A percentile compares a stretch with the other conserved stretches of the same genome.
Conservation (phyloP, 495 filamentous ascomycete species). For the Trichoderma parareesei region DNA sequence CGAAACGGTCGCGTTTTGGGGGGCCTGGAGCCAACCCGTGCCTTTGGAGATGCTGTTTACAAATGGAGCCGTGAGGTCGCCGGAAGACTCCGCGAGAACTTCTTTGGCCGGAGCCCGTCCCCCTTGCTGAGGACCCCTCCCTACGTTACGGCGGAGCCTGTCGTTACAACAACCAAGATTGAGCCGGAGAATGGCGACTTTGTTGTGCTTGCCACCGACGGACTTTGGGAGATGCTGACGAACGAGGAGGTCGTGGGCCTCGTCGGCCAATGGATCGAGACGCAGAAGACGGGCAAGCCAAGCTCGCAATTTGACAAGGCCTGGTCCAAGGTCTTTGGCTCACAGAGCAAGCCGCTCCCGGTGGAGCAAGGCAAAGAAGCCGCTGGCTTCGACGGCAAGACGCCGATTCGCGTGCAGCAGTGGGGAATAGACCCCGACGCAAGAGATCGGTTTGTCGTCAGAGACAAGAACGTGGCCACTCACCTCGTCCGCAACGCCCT, state of each 20-base stretch:
- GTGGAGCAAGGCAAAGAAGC: constrained; percentile 38
- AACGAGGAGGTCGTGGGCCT: constrained; percentile 97
- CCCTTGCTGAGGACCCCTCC: constrained; percentile 80
- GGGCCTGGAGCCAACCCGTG: constrained; percentile 81
- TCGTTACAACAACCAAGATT: constrained; percentile 91
- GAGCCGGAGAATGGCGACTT: constrained; percentile 89
- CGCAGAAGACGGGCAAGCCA: constrained; percentile 42
- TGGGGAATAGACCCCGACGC: constrained; percentile 64
- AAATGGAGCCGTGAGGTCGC: constrained; percentile 88
- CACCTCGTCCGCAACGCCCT: constrained; percentile 94
- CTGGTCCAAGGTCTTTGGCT: constrained; percentile 52
- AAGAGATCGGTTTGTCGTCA: constrained; percentile 76
- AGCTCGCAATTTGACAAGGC: constrained; percentile 33
- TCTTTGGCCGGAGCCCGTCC: constrained; percentile 71
- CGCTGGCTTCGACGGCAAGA: constrained; percentile 41
- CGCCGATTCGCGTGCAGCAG: constrained; percentile 77
- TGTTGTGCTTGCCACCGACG: constrained; percentile 92
- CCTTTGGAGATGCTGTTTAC: constrained; percentile 93
- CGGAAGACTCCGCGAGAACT: constrained; percentile 68
- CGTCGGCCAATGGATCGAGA: constrained; percentile 93
- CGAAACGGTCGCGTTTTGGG: constrained; percentile 85
- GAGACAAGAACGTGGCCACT: constrained; percentile 94
- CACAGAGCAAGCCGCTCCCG: constrained; percentile 43
- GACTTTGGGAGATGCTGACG: constrained; percentile 97
- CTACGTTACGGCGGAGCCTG: constrained; percentile 94